Base-by-base conservation (phyloP, 192 early-diverging fungal species). In the Allomyces javanicus region DNA sequence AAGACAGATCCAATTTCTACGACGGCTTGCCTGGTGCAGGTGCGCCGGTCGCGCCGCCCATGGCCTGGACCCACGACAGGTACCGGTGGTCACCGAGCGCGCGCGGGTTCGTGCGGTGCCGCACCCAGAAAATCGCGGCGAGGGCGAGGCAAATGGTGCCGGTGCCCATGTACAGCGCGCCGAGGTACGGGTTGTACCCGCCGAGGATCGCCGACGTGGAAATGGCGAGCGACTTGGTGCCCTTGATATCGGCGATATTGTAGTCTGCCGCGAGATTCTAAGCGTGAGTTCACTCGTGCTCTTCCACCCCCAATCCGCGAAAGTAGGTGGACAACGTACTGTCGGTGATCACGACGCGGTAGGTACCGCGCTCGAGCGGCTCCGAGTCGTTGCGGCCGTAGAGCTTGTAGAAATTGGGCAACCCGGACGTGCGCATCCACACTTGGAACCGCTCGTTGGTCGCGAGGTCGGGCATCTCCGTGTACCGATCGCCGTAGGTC, bases 381-480 rank as follows among this genome's bases (percentile, higher is more conserved):
- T 77, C 76, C 9, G 73, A 65, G 50, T 80, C 79, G 71, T 92
- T 87, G 69, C 81, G 80, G 33, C 90, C 90, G 71, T 89, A 97
- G 61, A 99, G 78, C 75, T 99, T 99, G 64, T 94, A 78, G 77
- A 99, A 99, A 25, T 85, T 92, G 33, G 96, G 96, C 64, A 96
- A 78, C 10, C 95, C 93, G 22, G 92, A 92, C 0, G 89, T 90
- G 50, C 95, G 81, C 94, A 99, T 96, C 96, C 96, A 99, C 22
- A 99, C 96, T 69, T 94, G 89, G 69, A 99, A 89, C 62, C 86
- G 83, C 76, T 95, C 86, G 77, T 89, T 78, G 10, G 69, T 67
- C 14, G 70, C 66, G 33, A 89, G 78, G 67, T 96, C 74, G 23
- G 86, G 80, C 50, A n/a, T n/a, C 44, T 23, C 12, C 12, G 50